Evolutionary conservation across 169 alveolate genomes (phyloP), one percentile per base, ranked within the genome.

Genomic region (Cryptosporidium sp.): DNA sequence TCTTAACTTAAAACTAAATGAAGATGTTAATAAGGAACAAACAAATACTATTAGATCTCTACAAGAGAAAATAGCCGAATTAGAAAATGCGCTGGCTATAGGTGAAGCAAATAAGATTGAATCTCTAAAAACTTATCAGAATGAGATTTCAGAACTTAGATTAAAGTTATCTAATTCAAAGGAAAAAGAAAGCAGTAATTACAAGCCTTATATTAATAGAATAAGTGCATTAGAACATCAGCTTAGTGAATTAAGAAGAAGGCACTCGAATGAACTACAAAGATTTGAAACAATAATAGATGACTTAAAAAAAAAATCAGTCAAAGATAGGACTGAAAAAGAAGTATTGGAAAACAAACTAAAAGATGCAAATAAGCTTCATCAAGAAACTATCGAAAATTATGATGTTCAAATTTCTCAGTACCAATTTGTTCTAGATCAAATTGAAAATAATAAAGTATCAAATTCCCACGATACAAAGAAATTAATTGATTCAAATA

Each of bases 211-310:
- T 80, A 61, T 80, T 23, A 10, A 33, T 23, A 39, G 89, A 80
- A 80, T 80, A 39, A 42, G 68, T 39, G 65, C 45, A 26, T 65
- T 80, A 42, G 89, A 80, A 42, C 35, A 60, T 62, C 89, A 80
- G 35, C 53, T 80, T 16, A 45, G 51, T 23, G 89, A 80, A 80
- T 26, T 70, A 42, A 80, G 75, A 80, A 80, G 35, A 37, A 80
- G 75, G 5, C 89, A 80, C 29, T 62, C 89, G 10, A 21, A 48
- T 0, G 89, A 80, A 62, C 56, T 62, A 12, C 73, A 80, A 26
- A 7, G 89, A 42, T 80, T 62, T 62, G 75, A 80, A 45, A 48
- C 12, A 7, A 80, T 80, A 21, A 80, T 80, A n/a, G 80, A 44
- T 16, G 39, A 62, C 16, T 48, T 80, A 14, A 80, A 67, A 80